Evolutionary conservation across 2,329 filamentous ascomycete genomes (phyloP).

Genomic region (Raffaelea arxii): DNA sequence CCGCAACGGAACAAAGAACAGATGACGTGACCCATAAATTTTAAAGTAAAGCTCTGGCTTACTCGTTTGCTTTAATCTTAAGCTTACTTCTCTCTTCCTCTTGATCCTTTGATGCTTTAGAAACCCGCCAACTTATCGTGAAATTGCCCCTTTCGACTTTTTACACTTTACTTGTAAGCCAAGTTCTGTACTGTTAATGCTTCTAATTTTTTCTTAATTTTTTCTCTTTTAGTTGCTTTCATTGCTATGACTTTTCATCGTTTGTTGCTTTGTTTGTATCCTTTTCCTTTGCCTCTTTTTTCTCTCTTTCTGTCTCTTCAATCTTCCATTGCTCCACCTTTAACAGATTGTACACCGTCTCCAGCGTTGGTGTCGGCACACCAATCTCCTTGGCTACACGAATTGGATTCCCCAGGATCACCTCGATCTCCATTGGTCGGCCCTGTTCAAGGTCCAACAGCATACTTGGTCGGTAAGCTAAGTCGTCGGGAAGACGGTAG

Average conservation of each 20-base stretch:
- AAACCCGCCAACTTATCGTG: not conserved
- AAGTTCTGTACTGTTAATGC: no score
- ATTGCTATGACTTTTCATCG: not conserved
- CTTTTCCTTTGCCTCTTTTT: not conserved
- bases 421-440: conserved; percentile 21
- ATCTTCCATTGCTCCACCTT: conserved; percentile 11
- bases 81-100: not conserved
- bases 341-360: conserved; percentile 8
- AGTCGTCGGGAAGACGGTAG: conserved; percentile 18
- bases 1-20: no score
- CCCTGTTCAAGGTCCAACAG: conserved; percentile 19
- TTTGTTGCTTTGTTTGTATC: not conserved
- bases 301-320: not conserved
- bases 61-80: no score
- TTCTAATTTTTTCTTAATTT: no score
- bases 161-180: not conserved
- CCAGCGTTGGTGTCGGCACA: conserved; percentile 6
- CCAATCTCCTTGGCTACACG: conserved; percentile 12
- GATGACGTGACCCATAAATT: no score
- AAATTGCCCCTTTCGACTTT: not conserved
- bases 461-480: conserved; percentile 21
- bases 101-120: not conserved
- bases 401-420: conserved; percentile 23
- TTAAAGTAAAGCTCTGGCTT: no score
- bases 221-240: not conserved